Evolutionary conservation across 139 green algal species (phyloP).

Genomic region (Zygnema circumcarinatum): DNA sequence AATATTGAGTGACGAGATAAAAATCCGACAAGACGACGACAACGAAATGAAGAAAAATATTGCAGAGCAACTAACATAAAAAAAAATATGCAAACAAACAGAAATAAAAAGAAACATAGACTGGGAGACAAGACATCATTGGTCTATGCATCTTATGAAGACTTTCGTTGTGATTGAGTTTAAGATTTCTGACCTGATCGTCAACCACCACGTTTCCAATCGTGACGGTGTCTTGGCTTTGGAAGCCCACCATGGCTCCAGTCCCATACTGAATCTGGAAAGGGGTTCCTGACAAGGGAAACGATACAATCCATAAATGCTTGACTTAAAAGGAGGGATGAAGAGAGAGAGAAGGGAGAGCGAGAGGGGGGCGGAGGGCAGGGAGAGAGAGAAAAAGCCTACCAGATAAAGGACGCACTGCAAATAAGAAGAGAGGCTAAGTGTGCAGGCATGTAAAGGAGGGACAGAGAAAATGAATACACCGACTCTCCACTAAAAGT

Average conservation of each 20-base stretch:
- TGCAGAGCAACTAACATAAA: background rate
- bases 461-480: background rate
- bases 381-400: background rate
- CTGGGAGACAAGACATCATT: no score
- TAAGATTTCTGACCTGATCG: constrained; percentile 66
- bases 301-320: background rate
- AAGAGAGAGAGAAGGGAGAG: constrained; percentile 13
- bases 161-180: no score
- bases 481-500: no score
- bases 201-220: constrained; percentile 77
- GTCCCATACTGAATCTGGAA: constrained; percentile 98
- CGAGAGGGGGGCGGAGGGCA: background rate
- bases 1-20: constrained; percentile 2
- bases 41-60: no score
- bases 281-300: constrained; percentile 63
- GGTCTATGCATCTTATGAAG: no score
- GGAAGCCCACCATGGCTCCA: constrained; percentile 88
- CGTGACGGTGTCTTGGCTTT: constrained; percentile 81
- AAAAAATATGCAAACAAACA: background rate
- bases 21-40: background rate
- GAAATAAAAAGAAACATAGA: constrained; percentile 64
- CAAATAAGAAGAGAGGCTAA: background rate
- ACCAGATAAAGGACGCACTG: no score
- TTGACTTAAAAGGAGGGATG: background rate
- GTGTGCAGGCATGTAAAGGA: background rate